phyloP scores from a whole-genome alignment of 2,329 filamentous ascomycete genomes.

The Venturia oleaginea region DNA sequence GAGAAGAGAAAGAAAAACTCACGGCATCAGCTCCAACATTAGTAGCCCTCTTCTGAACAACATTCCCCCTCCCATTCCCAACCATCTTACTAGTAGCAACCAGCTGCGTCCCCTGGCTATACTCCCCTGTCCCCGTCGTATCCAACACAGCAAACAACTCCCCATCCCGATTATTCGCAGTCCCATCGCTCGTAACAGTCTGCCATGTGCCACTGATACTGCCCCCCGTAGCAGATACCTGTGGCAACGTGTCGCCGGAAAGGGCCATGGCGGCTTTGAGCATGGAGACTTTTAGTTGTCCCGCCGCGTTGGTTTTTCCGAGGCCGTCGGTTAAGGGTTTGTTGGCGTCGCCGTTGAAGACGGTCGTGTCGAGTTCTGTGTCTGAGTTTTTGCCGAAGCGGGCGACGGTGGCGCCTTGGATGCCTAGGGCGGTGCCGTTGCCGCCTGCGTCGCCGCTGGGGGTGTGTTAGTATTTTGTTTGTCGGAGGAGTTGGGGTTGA shows the following conservation, averaged over 20 bases:
- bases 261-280: slow-evolving; percentile 27
- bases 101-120: not conserved
- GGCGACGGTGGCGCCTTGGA: slow-evolving; percentile 34
- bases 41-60: not conserved
- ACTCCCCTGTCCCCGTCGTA: not conserved
- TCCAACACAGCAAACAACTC: slow-evolving; percentile 4
- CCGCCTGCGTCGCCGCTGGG: slow-evolving; percentile 29
- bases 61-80: not conserved
- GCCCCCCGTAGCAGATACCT: slow-evolving; percentile 27
- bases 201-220: not conserved
- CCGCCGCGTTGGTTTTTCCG: slow-evolving; percentile 29
- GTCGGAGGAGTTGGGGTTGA: not conserved
- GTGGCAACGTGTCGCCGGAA: slow-evolving; percentile 32
- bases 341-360: slow-evolving; percentile 28
- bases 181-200: not conserved
- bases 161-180: not conserved
- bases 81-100: slow-evolving; percentile 6
- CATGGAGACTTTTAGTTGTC: slow-evolving; percentile 29
- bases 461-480: not conserved
- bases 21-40: not conserved
- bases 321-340: slow-evolving; percentile 30
- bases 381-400: slow-evolving; percentile 31
- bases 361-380: slow-evolving; percentile 39
- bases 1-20: not conserved
- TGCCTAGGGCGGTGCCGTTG: slow-evolving; percentile 36